Conservation (phyloP, 1,139 yeast species). For the Pichia sp. region DNA sequence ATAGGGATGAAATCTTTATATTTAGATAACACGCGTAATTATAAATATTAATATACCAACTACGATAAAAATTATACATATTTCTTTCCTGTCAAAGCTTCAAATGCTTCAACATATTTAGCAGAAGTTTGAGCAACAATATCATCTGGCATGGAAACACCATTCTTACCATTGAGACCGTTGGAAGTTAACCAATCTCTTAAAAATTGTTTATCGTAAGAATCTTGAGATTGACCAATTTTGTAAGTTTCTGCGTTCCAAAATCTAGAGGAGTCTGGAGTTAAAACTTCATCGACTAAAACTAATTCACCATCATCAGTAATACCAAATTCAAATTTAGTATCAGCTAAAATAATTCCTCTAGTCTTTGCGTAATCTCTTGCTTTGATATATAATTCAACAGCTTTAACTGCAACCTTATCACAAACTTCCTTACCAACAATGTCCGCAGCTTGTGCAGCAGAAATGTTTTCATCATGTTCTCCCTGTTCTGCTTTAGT, state of each 20-base stretch:
- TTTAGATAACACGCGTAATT: too few relatives aligned
- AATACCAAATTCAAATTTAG: slow-evolving; percentile 94
- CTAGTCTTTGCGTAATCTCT: slow-evolving; percentile 73
- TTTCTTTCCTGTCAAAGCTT: slow-evolving; percentile 67
- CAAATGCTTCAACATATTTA: slow-evolving; percentile 87
- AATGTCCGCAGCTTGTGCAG: slow-evolving; percentile 72
- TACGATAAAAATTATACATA: not conserved
- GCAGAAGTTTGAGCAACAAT: slow-evolving; percentile 61
- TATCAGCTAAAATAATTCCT: slow-evolving; percentile 95
- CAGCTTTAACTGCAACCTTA: slow-evolving; percentile 53
- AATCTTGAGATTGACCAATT: slow-evolving; percentile 78
- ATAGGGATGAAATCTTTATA: too few relatives aligned
- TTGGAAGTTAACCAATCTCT: slow-evolving; percentile 91
- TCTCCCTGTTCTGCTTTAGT: slow-evolving; percentile 98
- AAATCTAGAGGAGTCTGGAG: slow-evolving; percentile 97
- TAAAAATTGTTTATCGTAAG: slow-evolving; percentile 91
- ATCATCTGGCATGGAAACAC: slow-evolving; percentile 73
- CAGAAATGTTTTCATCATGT: slow-evolving; percentile 93
- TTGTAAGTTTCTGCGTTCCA: slow-evolving; percentile 71
- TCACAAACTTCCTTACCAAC: slow-evolving; percentile 72
- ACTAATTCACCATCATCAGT: slow-evolving; percentile 62
- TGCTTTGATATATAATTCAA: slow-evolving; percentile 72
- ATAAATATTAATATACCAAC: too few relatives aligned
- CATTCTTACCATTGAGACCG: slow-evolving; percentile 72
- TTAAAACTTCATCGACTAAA: slow-evolving; percentile 91